Conservation (phyloP, 2,329 filamentous ascomycete species). For the Nigrograna mackinnonii region DNA sequence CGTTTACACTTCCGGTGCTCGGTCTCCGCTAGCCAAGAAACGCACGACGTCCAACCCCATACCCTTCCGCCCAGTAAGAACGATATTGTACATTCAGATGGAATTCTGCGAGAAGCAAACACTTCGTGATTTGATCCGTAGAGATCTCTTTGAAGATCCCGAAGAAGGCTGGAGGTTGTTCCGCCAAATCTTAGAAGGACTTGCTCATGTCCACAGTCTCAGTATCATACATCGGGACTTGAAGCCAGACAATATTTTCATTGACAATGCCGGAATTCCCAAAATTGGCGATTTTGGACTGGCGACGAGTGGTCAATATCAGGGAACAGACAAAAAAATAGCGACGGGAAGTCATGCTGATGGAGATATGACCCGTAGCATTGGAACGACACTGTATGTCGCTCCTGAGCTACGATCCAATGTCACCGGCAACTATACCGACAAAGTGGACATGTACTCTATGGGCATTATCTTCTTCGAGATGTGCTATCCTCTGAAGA, state of each 20-base stretch:
- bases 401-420: slow-evolving; percentile 86
- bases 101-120: slow-evolving; percentile 96
- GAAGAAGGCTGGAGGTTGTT: slow-evolving; percentile 89
- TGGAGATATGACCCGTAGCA: slow-evolving; percentile 69
- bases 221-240: slow-evolving; percentile 95
- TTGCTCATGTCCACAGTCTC: slow-evolving; percentile 85
- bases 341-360: slow-evolving; percentile 33
- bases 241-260: slow-evolving; percentile 97
- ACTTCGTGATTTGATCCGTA: slow-evolving; percentile 81
- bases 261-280: slow-evolving; percentile 85
- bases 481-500: slow-evolving; percentile 74
- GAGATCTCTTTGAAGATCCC: slow-evolving; percentile 72
- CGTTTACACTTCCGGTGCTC: slow-evolving; percentile 27
- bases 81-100: slow-evolving; percentile 96
- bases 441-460: slow-evolving; percentile 99
- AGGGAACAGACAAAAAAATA: slow-evolving; percentile 57
- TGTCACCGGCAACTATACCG: slow-evolving; percentile 77
- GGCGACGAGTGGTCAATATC: slow-evolving; percentile 83
- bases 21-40: slow-evolving; percentile 37
- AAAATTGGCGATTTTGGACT: slow-evolving; percentile 97
- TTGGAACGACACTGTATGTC: slow-evolving; percentile 85
- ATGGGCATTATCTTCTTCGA: slow-evolving; percentile 98
- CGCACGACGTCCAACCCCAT: slow-evolving; percentile 52
- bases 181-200: slow-evolving; percentile 85
- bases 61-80: slow-evolving; percentile 60